Evolutionary conservation across 2,329 filamentous ascomycete species (phyloP).

Genomic region (Fusarium mundagurra): DNA sequence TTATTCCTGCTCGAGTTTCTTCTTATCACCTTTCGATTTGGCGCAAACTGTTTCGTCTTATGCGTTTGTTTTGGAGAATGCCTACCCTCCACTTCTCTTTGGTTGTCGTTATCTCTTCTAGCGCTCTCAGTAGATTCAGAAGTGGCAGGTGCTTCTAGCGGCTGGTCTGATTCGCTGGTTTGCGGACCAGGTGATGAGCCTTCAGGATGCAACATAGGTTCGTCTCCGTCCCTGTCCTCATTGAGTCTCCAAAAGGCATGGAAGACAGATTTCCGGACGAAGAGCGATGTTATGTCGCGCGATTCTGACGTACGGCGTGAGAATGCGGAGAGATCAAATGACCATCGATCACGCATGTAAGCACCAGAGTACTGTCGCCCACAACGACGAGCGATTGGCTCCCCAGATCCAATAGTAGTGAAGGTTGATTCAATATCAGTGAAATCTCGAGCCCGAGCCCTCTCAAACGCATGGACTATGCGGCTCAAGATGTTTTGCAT

Average conservation of each 20-base stretch:
- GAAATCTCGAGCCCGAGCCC: not conserved
- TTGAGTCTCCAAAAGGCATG: slow-evolving; percentile 1
- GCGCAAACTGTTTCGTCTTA: not conserved
- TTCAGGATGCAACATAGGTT: not conserved
- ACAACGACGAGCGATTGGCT: not conserved
- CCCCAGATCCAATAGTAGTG: not conserved
- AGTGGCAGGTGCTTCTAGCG: not conserved
- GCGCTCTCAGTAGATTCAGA: not conserved
- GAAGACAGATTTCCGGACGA: slow-evolving; percentile 10
- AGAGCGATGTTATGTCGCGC: not conserved
- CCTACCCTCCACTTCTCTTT: not conserved
- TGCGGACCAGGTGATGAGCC: not conserved
- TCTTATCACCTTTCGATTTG: not conserved
- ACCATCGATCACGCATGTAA: not conserved
- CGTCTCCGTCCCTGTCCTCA: not conserved
- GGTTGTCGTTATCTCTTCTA: not conserved
- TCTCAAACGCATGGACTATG: not conserved
- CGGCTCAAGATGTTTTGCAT: not conserved
- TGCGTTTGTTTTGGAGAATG: not conserved
- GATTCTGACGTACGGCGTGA: not conserved
- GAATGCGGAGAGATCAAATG: not conserved
- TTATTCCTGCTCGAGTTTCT: not conserved
- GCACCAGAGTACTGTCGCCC: slow-evolving; percentile 1
- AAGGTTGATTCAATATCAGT: not conserved
- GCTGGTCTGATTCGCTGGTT: not conserved